Base-by-base conservation (phyloP, 1,139 yeast species). In the Yamadazyma membranifaciens region DNA sequence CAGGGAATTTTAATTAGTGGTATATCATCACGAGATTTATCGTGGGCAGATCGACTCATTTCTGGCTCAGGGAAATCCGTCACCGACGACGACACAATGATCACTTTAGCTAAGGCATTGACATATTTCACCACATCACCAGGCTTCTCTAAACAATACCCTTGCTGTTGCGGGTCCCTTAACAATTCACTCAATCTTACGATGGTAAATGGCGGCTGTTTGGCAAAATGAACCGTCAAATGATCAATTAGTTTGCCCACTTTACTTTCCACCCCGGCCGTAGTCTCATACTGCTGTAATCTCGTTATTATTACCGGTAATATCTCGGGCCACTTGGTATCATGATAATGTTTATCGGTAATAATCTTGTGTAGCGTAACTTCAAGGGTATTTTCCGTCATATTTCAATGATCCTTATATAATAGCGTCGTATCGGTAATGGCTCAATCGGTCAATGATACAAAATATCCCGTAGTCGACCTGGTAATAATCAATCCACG, bases 171-270 rank as follows among this genome's bases (percentile, higher is more conserved):
- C 0, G 83, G 83, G 11, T 63, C 56, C 1, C 57, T 38, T 1
- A 81, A 46, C 14, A 83, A 56, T 54, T 83, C 88, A 0, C 81
- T 73, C 7, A 82, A 49, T 40, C 88, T 57, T 36, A 70, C 66
- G 2, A 80, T 52, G 0, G 87, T 81, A 55, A 80, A 82, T 0
- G 87, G 88, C 1, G 87, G 83, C 1, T 55, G 44, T 1, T 50
- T 46, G 1, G 43, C 16, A 48, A 75, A 78, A 30, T 52, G 54
- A 3, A 38, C 45, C 1, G 42, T 31, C 29, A 75, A 50, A 22
- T 51, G 53, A 7, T 26, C 24, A 2, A 42, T 33, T 6, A 57
- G 45, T 20, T 42, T 45, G 1, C 35, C 37, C 14, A 47, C 44
- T 27, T 41, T 34, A 2, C 4, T 27, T 11, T 26, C n/a, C 2